These are phyloP conservation scores for Scorias spongiosa DNA, from an alignment of 2,329 filamentous ascomycete species.

Conservation along the genomic window DNA sequence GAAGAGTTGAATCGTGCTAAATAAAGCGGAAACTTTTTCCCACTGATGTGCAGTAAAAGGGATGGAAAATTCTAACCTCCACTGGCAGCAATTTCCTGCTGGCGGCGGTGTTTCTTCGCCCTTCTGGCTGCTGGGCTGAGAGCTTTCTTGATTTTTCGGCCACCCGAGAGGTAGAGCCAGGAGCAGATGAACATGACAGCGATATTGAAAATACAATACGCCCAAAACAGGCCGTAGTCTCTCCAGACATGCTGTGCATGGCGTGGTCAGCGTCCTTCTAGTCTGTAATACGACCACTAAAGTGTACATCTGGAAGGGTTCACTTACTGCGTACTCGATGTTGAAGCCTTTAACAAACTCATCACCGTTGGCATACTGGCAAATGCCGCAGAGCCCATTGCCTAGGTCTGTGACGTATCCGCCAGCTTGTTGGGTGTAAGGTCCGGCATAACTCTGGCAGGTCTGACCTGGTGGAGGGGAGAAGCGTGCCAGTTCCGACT, in stretches of 20 bases:
- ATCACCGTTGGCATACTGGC: slow-evolving; percentile 28
- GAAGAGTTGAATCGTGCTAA: too few species aligned
- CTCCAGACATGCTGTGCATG: slow-evolving; percentile 46
- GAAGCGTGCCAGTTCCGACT: slow-evolving; percentile 52
- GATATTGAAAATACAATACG: slow-evolving; percentile 48
- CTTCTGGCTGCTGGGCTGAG: slow-evolving; percentile 21
- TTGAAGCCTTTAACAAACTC: slow-evolving; percentile 27
- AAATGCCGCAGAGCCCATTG: slow-evolving; percentile 37
- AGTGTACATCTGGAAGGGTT: neutral
- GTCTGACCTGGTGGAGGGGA: slow-evolving; percentile 47
- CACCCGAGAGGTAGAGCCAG: slow-evolving; percentile 38
- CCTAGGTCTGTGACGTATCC: slow-evolving; percentile 31
- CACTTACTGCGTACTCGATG: slow-evolving; percentile 21
- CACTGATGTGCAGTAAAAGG: too few species aligned
- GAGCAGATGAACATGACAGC: slow-evolving; percentile 13
- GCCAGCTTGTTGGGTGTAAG: slow-evolving; percentile 20
- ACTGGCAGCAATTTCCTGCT: slow-evolving; percentile 9
- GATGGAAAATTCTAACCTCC: too few species aligned
- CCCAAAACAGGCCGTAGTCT: slow-evolving; percentile 54
- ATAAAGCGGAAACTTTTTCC: too few species aligned
- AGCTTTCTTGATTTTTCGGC: slow-evolving; percentile 20
- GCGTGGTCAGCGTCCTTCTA: neutral
- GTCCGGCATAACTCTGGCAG: slow-evolving; percentile 62
- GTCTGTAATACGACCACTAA: neutral
- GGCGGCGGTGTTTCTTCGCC: slow-evolving; percentile 18